Base-by-base conservation (phyloP, 352 stramenopile species). In the Aphanomyces euteiches region DNA sequence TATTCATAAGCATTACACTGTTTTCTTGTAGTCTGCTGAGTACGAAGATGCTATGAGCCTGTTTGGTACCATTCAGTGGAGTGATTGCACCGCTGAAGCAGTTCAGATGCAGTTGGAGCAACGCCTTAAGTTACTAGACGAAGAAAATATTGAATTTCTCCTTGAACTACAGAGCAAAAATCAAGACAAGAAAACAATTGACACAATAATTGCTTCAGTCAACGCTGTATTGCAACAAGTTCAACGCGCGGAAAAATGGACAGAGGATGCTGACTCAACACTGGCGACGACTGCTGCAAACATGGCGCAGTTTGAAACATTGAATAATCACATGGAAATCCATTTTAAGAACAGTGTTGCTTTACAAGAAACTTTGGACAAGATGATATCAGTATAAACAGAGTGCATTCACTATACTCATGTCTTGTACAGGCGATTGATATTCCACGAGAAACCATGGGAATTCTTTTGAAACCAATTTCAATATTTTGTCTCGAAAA, bases 261-360 rank as follows among this genome's bases (percentile, higher is more conserved):
- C 82, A 12, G 78, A 83, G 65, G 82, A 89, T 15, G 85, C 80
- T 4, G 75, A 82, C 48, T 79, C 88, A 38, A 78, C 78, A 17
- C 75, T 92, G 3, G 80, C 79, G 1, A 73, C 85, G 21, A 89
- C 81, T 1, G 88, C 85, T 2, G 76, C 77, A 37, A 87, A 82
- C 67, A 90, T 92, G 82, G 65, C 82, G 37, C 85, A 92, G 63
- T 92, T 92, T 37, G 85, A 92, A 66, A 75, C 83, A 19, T 77
- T 88, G 53, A 92, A 92, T 63, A 92, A 90, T 65, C 82, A 92
- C 37, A 73, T 92, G 43, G 85, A 92, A 65, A 76, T 92, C 59
- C 77, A 90, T 60, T 92, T 90, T 72, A 89, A 89, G 67, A 92
- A 92, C 77, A 88, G 75, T 45, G 83, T 90, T 8, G 75, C 83